These are phyloP conservation scores for Claviceps purpurea DNA, from an alignment of 2,329 filamentous ascomycete genomes.

Conservation along the genomic window DNA sequence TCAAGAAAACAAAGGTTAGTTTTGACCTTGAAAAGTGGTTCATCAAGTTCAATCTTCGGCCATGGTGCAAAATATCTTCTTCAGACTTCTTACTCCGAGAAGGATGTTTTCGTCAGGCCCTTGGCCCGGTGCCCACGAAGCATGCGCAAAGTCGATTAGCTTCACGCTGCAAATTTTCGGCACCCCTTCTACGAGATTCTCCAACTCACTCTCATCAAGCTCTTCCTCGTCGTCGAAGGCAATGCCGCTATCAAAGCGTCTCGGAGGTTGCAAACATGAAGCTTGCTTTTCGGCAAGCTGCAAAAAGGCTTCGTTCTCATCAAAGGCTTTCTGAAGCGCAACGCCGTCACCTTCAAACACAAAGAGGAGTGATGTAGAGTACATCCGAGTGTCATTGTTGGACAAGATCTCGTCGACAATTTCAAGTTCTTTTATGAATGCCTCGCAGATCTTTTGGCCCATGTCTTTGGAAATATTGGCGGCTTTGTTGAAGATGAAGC, in stretches of 20 bases:
- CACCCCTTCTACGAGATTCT: slow-evolving; percentile 26
- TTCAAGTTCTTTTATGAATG: slow-evolving; percentile 39
- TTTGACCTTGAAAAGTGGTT: too few relatives aligned
- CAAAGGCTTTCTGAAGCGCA: slow-evolving; percentile 36
- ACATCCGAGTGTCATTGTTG: slow-evolving; percentile 48
- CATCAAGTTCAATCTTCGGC: slow-evolving; percentile 15
- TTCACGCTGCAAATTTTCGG: slow-evolving; percentile 68
- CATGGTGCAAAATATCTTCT: slow-evolving; percentile 58
- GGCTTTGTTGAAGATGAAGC: slow-evolving; percentile 43
- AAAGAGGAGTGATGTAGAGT: slow-evolving; percentile 48
- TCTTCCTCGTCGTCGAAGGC: slow-evolving; percentile 28
- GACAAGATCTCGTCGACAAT: slow-evolving; percentile 40
- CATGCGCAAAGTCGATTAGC: slow-evolving; percentile 95
- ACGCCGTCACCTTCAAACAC: slow-evolving; percentile 51
- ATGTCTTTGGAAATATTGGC: slow-evolving; percentile 47
- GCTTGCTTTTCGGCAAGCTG: slow-evolving; percentile 32
- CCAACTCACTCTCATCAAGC: slow-evolving; percentile 32
- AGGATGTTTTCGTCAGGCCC: slow-evolving; percentile 80
- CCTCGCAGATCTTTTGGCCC: slow-evolving; percentile 39
- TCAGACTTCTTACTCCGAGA: slow-evolving; percentile 57
- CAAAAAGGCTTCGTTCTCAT: slow-evolving; percentile 38
- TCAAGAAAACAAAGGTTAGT: too few relatives aligned
- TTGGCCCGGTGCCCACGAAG: slow-evolving; percentile 64
- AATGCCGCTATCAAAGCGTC: slow-evolving; percentile 43
- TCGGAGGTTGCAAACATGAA: slow-evolving; percentile 20